These are phyloP conservation scores for Starmerella ratchasimensis DNA, from an alignment of 805 yeast genomes.

Conservation along the genomic window DNA sequence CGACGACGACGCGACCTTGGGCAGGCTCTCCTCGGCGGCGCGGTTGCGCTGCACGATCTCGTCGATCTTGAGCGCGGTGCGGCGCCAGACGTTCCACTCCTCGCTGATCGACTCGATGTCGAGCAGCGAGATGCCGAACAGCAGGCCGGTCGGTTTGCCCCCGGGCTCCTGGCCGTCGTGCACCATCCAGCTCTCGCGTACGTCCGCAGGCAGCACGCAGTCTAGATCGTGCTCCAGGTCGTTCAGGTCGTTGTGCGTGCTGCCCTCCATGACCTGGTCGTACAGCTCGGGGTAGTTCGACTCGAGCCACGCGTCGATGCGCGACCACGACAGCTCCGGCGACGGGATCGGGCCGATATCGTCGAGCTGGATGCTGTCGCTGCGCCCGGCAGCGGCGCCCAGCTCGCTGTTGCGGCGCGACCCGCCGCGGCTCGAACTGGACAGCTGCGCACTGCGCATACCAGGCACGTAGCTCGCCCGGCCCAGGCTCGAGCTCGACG, in stretches of 20 bases:
- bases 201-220: constrained; percentile 62
- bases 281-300: constrained; percentile 67
- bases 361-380: constrained; percentile 29
- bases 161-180: constrained; percentile 87
- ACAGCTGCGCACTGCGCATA: constrained; percentile 25
- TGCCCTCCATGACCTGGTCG: constrained; percentile 64
- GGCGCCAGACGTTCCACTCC: constrained; percentile 76
- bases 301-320: constrained; percentile 71
- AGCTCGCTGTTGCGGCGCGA: constrained; percentile 7
- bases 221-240: constrained; percentile 76
- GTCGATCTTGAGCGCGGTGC: constrained; percentile 25
- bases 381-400: constrained; percentile 18
- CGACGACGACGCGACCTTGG: neutral
- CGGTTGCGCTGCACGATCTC: constrained; percentile 8
- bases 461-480: constrained; percentile 26
- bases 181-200: constrained; percentile 59
- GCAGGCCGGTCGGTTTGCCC: constrained; percentile 61
- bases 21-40: neutral
- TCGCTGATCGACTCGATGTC: constrained; percentile 67
- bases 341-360: constrained; percentile 54
- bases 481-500: constrained; percentile 10
- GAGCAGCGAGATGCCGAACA: constrained; percentile 70
- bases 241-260: constrained; percentile 63
- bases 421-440: constrained; percentile 17
- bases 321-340: constrained; percentile 72